phyloP scores from a whole-genome alignment of 2,329 filamentous ascomycete genomes.

The Tolypocladium tundrense region DNA sequence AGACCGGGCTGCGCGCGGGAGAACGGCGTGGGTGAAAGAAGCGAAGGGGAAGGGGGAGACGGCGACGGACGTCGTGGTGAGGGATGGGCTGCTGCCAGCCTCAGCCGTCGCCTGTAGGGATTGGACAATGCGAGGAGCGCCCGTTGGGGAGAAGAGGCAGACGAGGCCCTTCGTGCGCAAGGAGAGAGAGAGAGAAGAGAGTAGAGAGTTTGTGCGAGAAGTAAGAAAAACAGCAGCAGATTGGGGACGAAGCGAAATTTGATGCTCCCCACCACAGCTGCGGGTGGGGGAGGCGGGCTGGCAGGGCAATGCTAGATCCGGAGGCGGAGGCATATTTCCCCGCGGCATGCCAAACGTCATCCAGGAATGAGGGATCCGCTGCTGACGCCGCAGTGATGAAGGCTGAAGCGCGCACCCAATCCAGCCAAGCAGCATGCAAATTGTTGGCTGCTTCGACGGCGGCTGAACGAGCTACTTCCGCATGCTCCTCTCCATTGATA shows the following conservation, averaged over 20 bases:
- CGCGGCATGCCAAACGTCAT: background rate
- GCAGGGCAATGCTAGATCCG: background rate
- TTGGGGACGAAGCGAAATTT: slow-evolving; percentile 16
- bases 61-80: slow-evolving; percentile 33
- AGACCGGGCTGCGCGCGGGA: slow-evolving; percentile 53
- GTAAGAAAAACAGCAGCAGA: slow-evolving; percentile 11
- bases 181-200: slow-evolving; percentile 9
- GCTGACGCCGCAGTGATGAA: background rate
- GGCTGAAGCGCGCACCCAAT: background rate
- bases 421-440: background rate
- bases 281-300: background rate
- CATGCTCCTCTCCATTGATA: background rate
- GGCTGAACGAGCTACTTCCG: background rate
- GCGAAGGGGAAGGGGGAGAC: slow-evolving; percentile 32
- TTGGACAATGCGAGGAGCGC: slow-evolving; percentile 6
- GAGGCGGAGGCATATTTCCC: background rate
- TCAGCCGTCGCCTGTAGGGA: slow-evolving; percentile 12
- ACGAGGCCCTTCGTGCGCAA: background rate
- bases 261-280: slow-evolving; percentile 12
- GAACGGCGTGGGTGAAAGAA: slow-evolving; percentile 41
- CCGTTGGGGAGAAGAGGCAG: slow-evolving; percentile 11
- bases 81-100: slow-evolving; percentile 31
- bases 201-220: slow-evolving; percentile 5
- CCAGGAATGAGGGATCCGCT: background rate
- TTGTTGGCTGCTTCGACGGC: background rate